Evolutionary conservation across 345 rosid species (phyloP), one percentile per base, ranked within the genome.

Genomic region (Eucalyptus tenuipes): DNA sequence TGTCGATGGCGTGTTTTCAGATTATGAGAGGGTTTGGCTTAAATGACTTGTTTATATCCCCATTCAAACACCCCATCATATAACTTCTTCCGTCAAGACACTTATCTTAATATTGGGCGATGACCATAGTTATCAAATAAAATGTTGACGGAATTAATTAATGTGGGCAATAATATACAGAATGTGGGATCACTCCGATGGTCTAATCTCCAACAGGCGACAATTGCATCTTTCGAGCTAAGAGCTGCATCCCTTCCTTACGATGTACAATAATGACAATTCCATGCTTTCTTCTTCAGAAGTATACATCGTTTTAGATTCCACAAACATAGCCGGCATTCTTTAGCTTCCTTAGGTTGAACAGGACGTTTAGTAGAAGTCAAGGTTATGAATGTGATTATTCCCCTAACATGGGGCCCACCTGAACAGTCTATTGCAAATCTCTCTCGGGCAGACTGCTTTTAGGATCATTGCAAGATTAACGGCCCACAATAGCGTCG

Each of bases 61-160:
- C 55, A 52, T 52, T 52, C 55, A 52, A 52, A 52, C 4, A 52
- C 55, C 24, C 55, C 7, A 0, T 52, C 24, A 18, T 52, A 52
- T 52, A 52, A 52, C 55, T 52, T 17, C 24, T 52, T 18, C 55
- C 0, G 24, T 1, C 24, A 52, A 17, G 24, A 18, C 9, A 1
- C 2, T 7, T 52, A 52, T 17, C 55, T 52, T 52, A 52, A 7
- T 0, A 52, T 52, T 52, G 55, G 24, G 55, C 1, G 2, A 52
- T 17, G 22, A 17, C 17, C 55, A 52, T 52, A 18, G 55, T 52
- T 17, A 52, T 52, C 55, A 52, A 52, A 52, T 52, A 52, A 52
- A 52, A 52, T 0, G 2, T 52, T 7, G 24, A 17, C 0, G 9
- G 9, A 52, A 1, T 52, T 52, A 7, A 52, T 52, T 52, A 18